phyloP scores from a whole-genome alignment of 495 filamentous ascomycete genomes.

The Usnea hakonensis region DNA sequence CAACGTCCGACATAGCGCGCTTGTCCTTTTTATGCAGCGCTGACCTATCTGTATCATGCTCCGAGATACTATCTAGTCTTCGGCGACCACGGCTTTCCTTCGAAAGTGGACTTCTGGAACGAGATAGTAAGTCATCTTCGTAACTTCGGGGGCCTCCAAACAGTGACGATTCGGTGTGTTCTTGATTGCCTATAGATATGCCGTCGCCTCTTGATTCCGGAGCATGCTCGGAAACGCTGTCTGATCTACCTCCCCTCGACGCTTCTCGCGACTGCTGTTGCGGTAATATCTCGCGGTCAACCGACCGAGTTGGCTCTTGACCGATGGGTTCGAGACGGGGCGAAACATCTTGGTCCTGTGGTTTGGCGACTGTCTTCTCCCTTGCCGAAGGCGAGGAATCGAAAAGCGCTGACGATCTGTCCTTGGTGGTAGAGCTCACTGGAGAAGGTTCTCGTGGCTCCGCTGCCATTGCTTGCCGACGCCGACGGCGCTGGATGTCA shows the following conservation, averaged over 20 bases:
- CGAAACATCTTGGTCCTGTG: not conserved
- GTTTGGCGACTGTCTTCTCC: constrained; percentile 8
- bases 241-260: constrained; percentile 2
- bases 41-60: constrained; percentile 32
- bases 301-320: constrained; percentile 13
- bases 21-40: constrained; percentile 32
- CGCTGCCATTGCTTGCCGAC: constrained; percentile 13
- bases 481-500: constrained; percentile 18
- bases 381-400: constrained; percentile 43
- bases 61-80: constrained; percentile 35
- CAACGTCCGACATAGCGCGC: constrained; percentile 26
- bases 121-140: constrained; percentile 16
- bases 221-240: not conserved
- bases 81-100: constrained; percentile 19
- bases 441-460: constrained; percentile 32
- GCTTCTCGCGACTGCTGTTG: constrained; percentile 4
- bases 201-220: not conserved
- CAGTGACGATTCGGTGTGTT: constrained; percentile 18
- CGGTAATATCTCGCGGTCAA: constrained; percentile 9
- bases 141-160: constrained; percentile 26
- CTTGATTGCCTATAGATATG: not conserved
- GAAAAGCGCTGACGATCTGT: constrained; percentile 47
- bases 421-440: constrained; percentile 46
- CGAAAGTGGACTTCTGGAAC: constrained; percentile 14
- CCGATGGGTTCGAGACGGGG: not conserved